Evolutionary conservation across 2,329 filamentous ascomycete genomes (phyloP).

Genomic region (Rhinocladiella similis): DNA sequence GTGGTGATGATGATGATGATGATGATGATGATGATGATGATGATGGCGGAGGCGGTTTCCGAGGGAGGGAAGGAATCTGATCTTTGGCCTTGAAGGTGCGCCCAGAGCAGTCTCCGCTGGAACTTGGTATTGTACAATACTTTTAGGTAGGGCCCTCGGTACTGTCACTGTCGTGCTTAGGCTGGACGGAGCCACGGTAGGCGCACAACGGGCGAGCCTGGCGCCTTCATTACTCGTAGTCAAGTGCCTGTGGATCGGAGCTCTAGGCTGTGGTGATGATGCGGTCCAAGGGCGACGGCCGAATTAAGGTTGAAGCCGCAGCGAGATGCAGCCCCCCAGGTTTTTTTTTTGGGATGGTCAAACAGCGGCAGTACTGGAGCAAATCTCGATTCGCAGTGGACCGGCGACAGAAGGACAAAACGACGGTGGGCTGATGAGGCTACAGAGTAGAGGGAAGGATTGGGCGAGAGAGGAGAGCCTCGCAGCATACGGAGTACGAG

Average conservation of each 20-base stretch:
- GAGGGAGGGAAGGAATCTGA: background rate
- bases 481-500: slow-evolving; percentile 4
- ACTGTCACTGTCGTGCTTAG: background rate
- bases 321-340: background rate
- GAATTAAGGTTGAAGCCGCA: slow-evolving; percentile 5
- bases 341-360: background rate
- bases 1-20: slow-evolving; percentile 6
- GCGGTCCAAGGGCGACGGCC: background rate
- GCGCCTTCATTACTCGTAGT: background rate
- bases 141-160: too few species aligned
- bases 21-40: slow-evolving; percentile 6
- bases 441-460: background rate
- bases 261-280: background rate
- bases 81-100: background rate
- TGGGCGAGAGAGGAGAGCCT: slow-evolving; percentile 10
- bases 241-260: background rate
- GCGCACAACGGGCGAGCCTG: too few species aligned
- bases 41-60: background rate
- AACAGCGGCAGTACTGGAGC: too few species aligned
- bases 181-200: too few species aligned
- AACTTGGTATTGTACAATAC: too few species aligned
- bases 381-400: background rate
- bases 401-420: background rate
- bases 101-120: background rate
- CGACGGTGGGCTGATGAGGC: background rate